phyloP scores from a whole-genome alignment of 1,284 basidiomycete genomes.

The Malassezia dermatis region DNA sequence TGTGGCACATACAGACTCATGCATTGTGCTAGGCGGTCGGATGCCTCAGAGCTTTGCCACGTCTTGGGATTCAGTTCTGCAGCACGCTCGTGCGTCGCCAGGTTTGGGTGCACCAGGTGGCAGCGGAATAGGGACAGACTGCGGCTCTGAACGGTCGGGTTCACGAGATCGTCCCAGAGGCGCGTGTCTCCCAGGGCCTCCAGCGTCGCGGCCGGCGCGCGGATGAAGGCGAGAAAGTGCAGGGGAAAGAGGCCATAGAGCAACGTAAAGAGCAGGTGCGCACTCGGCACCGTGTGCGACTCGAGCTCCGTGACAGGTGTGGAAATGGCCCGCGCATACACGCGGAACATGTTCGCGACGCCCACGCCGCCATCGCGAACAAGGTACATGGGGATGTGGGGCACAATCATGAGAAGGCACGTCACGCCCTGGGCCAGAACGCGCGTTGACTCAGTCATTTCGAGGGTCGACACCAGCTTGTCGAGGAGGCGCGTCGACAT shows the following conservation, averaged over 20 bases:
- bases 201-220: constrained; percentile 59
- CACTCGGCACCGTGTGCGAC: constrained; percentile 26
- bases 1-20: constrained; percentile 45
- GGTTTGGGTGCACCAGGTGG: constrained; percentile 62
- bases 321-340: constrained; percentile 39
- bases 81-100: constrained; percentile 59
- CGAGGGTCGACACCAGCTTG: constrained; percentile 28
- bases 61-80: constrained; percentile 59
- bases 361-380: constrained; percentile 34
- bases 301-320: constrained; percentile 26
- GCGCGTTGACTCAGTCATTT: constrained; percentile 35
- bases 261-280: constrained; percentile 56
- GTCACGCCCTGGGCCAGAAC: constrained; percentile 32
- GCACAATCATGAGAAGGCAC: constrained; percentile 40
- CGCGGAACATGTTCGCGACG: constrained; percentile 31
- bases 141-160: constrained; percentile 20
- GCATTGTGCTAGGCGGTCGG: constrained; percentile 62
- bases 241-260: constrained; percentile 80
- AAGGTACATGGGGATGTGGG: constrained; percentile 43
- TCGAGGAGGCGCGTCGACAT: constrained; percentile 32
- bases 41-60: constrained; percentile 60
- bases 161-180: constrained; percentile 53
- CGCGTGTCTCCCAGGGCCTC: constrained; percentile 32
- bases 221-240: constrained; percentile 66
- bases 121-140: constrained; percentile 56